phyloP scores from a whole-genome alignment of 164 flowering plant genomes.

The Echeveria elegans region DNA sequence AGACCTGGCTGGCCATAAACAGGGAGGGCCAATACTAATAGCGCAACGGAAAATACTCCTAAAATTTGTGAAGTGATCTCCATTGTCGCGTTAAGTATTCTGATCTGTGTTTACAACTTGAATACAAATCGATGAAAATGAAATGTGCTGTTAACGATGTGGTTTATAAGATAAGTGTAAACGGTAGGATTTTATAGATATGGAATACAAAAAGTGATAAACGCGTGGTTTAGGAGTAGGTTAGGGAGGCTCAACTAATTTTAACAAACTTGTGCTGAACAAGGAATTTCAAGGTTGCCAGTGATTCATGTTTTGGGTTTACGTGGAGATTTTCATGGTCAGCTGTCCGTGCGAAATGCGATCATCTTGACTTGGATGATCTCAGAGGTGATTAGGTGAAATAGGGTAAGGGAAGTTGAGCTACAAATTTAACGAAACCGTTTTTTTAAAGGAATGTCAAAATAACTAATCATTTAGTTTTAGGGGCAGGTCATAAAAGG shows the following conservation, averaged over 20 bases:
- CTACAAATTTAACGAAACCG: neutral
- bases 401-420: neutral
- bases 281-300: neutral
- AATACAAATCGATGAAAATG: too few species aligned
- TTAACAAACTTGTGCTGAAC: neutral
- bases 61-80: neutral
- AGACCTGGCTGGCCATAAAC: slow-evolving; percentile 2
- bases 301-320: neutral
- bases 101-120: neutral
- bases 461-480: too few species aligned
- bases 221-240: neutral
- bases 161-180: neutral
- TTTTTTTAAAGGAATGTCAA: too few species aligned
- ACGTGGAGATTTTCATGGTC: neutral
- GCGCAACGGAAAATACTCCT: neutral
- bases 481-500: neutral
- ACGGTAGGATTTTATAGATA: neutral
- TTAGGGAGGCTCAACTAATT: slow-evolving; percentile 1
- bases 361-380: neutral
- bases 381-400: neutral
- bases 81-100: neutral
- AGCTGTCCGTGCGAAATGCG: neutral
- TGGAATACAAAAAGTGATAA: neutral
- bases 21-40: neutral
- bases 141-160: neutral